Evolutionary conservation across 108 stramenopile genomes (phyloP).

Genomic region (Skeletonema tropicum): DNA sequence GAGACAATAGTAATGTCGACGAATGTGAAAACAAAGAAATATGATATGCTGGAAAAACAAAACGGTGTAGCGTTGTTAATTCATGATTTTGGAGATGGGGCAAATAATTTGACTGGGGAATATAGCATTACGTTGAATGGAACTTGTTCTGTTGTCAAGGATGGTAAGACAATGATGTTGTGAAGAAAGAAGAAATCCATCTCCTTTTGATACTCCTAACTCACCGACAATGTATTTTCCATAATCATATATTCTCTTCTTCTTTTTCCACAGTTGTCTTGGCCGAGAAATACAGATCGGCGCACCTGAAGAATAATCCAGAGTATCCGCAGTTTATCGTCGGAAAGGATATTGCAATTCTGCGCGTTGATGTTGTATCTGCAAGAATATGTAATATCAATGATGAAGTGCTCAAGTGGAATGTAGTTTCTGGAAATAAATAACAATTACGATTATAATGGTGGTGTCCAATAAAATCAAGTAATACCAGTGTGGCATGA

Average conservation of each 20-base stretch:
- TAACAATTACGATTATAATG: neutral
- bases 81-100: constrained; percentile 55
- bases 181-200: neutral
- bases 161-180: constrained; percentile 16
- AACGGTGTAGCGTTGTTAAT: constrained; percentile 60
- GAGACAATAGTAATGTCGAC: constrained; percentile 62
- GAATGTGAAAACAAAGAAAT: constrained; percentile 66
- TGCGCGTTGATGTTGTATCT: constrained; percentile 54
- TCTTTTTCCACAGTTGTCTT: constrained; percentile 11
- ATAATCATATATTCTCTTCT: neutral
- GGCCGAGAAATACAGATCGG: constrained; percentile 49
- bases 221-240: neutral
- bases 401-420: constrained; percentile 68
- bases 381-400: constrained; percentile 68
- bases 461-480: neutral
- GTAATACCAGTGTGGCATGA: neutral
- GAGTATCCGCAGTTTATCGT: constrained; percentile 77
- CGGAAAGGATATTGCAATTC: constrained; percentile 67
- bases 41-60: constrained; percentile 60
- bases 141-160: constrained; percentile 56
- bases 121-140: constrained; percentile 73
- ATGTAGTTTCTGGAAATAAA: constrained; percentile 31
- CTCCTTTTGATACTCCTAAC: neutral
- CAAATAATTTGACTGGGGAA: constrained; percentile 26
- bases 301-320: constrained; percentile 63